Evolutionary conservation across 306 rosid genomes (phyloP).

Genomic region (Erythrophleum fordii): DNA sequence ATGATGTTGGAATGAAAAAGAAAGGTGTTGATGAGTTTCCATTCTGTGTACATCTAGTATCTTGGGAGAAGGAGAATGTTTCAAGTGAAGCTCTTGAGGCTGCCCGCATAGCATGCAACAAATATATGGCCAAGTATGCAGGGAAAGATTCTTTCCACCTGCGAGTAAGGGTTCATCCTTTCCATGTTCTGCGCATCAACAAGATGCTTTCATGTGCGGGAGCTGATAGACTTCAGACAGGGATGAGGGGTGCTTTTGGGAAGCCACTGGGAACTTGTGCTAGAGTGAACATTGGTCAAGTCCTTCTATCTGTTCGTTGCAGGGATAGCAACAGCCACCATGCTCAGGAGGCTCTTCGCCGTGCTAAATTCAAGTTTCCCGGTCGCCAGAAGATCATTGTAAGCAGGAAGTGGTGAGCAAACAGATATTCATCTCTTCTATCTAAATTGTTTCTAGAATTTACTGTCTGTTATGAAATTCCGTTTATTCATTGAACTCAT

Average conservation of each 20-base stretch:
- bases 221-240: conserved; percentile 89
- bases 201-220: conserved; percentile 97
- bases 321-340: conserved; percentile 59
- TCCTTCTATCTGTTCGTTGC: conserved; percentile 72
- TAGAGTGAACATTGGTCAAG: conserved; percentile 79
- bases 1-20: conserved; percentile 68
- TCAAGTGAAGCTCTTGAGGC: conserved; percentile 80
- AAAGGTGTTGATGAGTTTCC: conserved; percentile 69
- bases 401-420: conserved; percentile 71
- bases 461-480: neutral
- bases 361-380: conserved; percentile 80
- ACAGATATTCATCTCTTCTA: neutral
- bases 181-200: conserved; percentile 80
- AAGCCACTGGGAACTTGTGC: conserved; percentile 87
- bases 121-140: conserved; percentile 77
- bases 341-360: conserved; percentile 80
- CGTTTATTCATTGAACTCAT: neutral
- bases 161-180: conserved; percentile 83
- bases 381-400: conserved; percentile 83
- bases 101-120: conserved; percentile 80
- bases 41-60: conserved; percentile 63
- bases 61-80: conserved; percentile 70
- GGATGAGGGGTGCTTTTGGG: conserved; percentile 91
- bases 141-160: conserved; percentile 84
- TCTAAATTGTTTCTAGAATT: neutral